Evolutionary conservation across 495 filamentous ascomycete genomes (phyloP).

Genomic region (Penicillium odoratum): DNA sequence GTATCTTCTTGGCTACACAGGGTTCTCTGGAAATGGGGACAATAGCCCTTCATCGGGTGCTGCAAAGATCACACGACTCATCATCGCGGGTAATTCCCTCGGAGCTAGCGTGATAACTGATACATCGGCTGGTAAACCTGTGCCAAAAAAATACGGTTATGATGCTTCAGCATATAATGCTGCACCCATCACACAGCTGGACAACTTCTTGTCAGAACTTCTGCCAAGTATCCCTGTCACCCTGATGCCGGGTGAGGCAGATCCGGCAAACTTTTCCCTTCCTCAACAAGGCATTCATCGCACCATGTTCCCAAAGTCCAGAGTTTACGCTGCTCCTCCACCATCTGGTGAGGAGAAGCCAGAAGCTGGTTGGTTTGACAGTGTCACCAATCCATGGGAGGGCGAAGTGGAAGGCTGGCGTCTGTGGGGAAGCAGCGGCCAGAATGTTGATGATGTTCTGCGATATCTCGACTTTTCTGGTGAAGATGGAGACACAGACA

Average conservation of each 20-base stretch:
- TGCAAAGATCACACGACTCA: conserved; percentile 73
- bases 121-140: conserved; percentile 33
- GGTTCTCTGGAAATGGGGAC: conserved; percentile 52
- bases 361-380: conserved; percentile 77
- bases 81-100: conserved; percentile 91
- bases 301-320: conserved; percentile 74
- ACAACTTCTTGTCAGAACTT: conserved; percentile 76
- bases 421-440: conserved; percentile 80
- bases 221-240: conserved; percentile 82
- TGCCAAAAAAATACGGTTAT: conserved; percentile 87
- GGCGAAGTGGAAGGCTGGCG: conserved; percentile 85
- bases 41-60: conserved; percentile 33
- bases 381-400: conserved; percentile 91
- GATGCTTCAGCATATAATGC: conserved; percentile 86
- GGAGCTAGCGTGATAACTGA: conserved; percentile 50
- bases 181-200: conserved; percentile 75
- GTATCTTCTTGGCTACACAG: conserved; percentile 83
- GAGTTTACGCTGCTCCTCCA: conserved; percentile 60
- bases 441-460: conserved; percentile 91
- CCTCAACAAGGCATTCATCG: conserved; percentile 83
- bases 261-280: conserved; percentile 78
- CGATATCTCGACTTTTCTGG: conserved; percentile 68
- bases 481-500: conserved; percentile 25
- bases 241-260: conserved; percentile 69
- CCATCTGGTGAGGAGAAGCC: conserved; percentile 43